Percentiles rank a stretch among this genome's conserved stretches.
These are phyloP conservation scores for Aspergillus carlsbadensis DNA, from an alignment of 495 filamentous ascomycete genomes.

Conservation along the genomic window DNA sequence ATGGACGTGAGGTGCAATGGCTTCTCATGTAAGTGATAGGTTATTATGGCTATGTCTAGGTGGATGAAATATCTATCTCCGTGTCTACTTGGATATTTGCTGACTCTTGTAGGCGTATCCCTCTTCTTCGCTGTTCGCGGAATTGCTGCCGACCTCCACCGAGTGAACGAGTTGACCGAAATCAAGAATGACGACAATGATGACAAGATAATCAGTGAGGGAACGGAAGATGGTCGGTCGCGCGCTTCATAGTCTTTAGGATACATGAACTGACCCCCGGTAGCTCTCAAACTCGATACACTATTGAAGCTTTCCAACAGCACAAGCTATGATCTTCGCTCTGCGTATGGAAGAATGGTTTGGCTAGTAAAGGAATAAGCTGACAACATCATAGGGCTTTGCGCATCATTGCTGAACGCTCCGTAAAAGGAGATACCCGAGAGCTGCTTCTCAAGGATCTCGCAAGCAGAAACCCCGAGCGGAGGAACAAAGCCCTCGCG, in stretches of 20 bases:
- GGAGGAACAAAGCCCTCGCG: slow-evolving; percentile 39
- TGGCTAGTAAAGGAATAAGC: not conserved
- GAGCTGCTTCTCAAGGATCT: slow-evolving; percentile 44
- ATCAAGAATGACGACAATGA: slow-evolving; percentile 47
- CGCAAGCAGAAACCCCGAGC: slow-evolving; percentile 32
- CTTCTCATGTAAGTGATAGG: slow-evolving; percentile 40
- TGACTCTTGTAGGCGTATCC: slow-evolving; percentile 36
- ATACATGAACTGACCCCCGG: not conserved
- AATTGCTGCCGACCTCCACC: slow-evolving; percentile 45
- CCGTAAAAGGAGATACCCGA: slow-evolving; percentile 41
- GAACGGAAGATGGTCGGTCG: slow-evolving; percentile 46
- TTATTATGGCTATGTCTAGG: slow-evolving; percentile 47
- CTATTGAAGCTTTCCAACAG: slow-evolving; percentile 49
- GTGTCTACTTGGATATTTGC: not conserved
- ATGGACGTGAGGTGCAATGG: slow-evolving; percentile 26
- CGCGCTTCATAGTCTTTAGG: not conserved
- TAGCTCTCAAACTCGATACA: slow-evolving; percentile 52
- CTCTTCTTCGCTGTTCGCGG: slow-evolving; percentile 47
- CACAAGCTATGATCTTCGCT: slow-evolving; percentile 50
- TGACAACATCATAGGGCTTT: slow-evolving; percentile 35
- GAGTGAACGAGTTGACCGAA: slow-evolving; percentile 48
- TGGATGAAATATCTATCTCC: slow-evolving; percentile 13
- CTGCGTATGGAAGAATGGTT: slow-evolving; percentile 40
- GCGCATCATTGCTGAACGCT: slow-evolving; percentile 50
- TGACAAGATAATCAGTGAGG: slow-evolving; percentile 45